Evolutionary conservation across 768 basidiomycete species (phyloP), one percentile per base, ranked within the genome.

Genomic region (Cantharellus anzutake): DNA sequence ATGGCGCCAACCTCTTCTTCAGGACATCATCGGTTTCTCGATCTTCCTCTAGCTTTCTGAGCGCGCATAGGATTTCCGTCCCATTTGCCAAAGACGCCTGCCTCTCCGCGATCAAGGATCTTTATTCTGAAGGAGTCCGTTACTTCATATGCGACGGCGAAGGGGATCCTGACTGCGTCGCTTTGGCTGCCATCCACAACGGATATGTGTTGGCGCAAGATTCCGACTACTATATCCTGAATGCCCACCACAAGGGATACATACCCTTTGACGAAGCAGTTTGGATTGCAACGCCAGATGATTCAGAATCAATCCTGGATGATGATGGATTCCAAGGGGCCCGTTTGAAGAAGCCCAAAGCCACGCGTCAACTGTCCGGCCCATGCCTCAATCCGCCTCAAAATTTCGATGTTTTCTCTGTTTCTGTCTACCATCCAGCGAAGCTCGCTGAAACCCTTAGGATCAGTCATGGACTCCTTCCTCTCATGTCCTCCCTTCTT

Each of bases 151-250:
- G 86, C 3, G 86, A 89, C 64, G 82, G 82, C 69, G 87, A 90
- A 68, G 85, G 79, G 5, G 87, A 89, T 68, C 84, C 85, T 2
- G 87, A 56, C 41, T 55, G 60, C n/a, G 86, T 90, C 3, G 86
- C 86, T 64, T 74, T 91, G 4, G 88, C 88, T 5, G 86, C 80
- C 11, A 75, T 78, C 55, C 69, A 88, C 5, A 75, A 77, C 4
- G 88, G 79, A 41, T 90, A 83, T 64, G 85, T 91, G 52, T 75
- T 81, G 0, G 85, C 83, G 34, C 80, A 75, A 61, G 88, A 91
- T 71, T 90, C 86, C 2, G 88, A 91, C 68, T 91, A 84, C 63
- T 80, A 85, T 56, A 75, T 91, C 71, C 63, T 88, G 58, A 86
- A 86, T 65, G 73, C 80, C 7, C 83, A 83, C 20, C 89, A 90